A percentile compares a stretch with the other conserved stretches of the same genome.
These are phyloP conservation scores for Hanseniaspora singularis DNA, from an alignment of 805 yeast genomes.

Conservation along the genomic window DNA sequence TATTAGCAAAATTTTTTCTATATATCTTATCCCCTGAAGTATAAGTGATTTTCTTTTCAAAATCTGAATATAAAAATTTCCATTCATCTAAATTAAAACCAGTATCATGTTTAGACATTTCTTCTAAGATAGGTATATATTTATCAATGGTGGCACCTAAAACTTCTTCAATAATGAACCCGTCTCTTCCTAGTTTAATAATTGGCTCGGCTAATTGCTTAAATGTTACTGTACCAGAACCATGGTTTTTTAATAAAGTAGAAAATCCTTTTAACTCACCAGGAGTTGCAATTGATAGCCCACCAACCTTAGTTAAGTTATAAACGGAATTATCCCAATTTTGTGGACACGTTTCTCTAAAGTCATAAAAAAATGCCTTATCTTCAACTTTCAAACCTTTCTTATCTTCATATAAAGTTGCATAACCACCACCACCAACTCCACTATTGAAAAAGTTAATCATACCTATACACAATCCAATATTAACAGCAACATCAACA, in stretches of 20 bases:
- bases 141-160: conserved; percentile 35
- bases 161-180: conserved; percentile 45
- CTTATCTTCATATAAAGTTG: conserved; percentile 28
- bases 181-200: conserved; percentile 47
- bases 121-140: conserved; percentile 28
- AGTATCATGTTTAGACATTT: conserved; percentile 3
- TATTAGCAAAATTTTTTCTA: conserved; percentile 53
- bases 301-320: conserved; percentile 55
- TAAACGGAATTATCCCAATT: conserved; percentile 57
- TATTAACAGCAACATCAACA: conserved; percentile 86
- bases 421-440: conserved; percentile 85
- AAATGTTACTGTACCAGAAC: conserved; percentile 68
- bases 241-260: conserved; percentile 45
- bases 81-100: conserved; percentile 34
- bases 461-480: conserved; percentile 78
- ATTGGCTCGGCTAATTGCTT: conserved; percentile 63
- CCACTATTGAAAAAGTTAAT: conserved; percentile 76
- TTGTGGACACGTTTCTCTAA: conserved; percentile 78
- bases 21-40: conserved; percentile 47
- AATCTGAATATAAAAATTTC: conserved; percentile 39
- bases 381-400: conserved; percentile 23
- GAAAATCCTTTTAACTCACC: conserved; percentile 85
- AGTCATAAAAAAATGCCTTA: conserved; percentile 48
- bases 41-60: conserved; percentile 27
- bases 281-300: conserved; percentile 79